These are phyloP conservation scores for Pseudonitzschia delicatissima DNA, from an alignment of 108 stramenopile genomes.

Conservation along the genomic window DNA sequence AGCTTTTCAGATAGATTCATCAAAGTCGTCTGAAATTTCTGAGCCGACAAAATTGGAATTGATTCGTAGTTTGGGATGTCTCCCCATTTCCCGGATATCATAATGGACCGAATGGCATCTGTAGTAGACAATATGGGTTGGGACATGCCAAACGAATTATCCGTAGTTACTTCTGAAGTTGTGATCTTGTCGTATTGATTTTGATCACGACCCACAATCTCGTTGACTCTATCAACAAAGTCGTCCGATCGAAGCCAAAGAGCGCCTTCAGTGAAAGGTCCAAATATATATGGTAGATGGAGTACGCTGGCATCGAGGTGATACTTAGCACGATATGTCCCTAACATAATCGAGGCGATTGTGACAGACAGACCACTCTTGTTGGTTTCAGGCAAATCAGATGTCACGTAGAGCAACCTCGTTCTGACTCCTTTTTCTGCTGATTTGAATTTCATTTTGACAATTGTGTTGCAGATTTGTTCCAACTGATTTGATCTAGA, in stretches of 20 bases:
- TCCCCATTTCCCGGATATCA: not conserved
- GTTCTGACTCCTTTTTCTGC: not conserved
- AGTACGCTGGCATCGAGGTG: slow-evolving; percentile 9
- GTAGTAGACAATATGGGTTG: slow-evolving; percentile 3
- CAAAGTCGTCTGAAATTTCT: slow-evolving; percentile 7
- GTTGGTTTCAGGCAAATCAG: slow-evolving; percentile 25
- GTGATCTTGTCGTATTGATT: not conserved
- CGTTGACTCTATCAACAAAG: not conserved
- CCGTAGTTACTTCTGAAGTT: no score
- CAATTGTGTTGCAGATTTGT: slow-evolving; percentile 33
- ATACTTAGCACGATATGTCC: slow-evolving; percentile 16
- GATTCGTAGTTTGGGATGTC: not conserved
- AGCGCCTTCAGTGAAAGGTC: slow-evolving; percentile 17
- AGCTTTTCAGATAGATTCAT: not conserved
- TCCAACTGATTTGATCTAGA: slow-evolving; percentile 36
- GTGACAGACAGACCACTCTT: slow-evolving; percentile 1
- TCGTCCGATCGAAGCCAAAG: not conserved
- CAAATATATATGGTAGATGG: slow-evolving; percentile 23
- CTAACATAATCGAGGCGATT: not conserved
- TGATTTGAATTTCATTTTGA: not conserved
- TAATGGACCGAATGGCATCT: slow-evolving; percentile 10
- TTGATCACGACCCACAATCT: not conserved
- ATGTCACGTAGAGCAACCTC: slow-evolving; percentile 12
- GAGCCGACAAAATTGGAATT: not conserved
- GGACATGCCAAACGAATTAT: not conserved